phyloP scores from a whole-genome alignment of 1,284 basidiomycete genomes.

The Microstroma glucosiphilum region DNA sequence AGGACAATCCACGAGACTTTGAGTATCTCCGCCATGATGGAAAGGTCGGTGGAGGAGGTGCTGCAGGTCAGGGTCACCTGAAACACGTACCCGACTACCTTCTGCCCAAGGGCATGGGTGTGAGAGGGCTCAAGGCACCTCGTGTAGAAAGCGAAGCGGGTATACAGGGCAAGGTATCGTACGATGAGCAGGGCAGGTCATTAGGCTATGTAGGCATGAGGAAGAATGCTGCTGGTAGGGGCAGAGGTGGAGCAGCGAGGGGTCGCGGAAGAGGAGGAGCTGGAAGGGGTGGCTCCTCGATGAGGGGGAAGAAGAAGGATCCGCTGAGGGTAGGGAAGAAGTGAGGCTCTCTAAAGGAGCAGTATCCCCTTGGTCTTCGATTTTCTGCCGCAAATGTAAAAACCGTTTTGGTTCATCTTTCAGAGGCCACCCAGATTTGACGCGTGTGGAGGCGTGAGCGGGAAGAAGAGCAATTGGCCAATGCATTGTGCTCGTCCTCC shows the following conservation, averaged over 20 bases:
- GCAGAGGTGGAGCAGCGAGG: background rate
- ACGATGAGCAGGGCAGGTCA: conserved; percentile 12
- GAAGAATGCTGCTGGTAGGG: conserved; percentile 13
- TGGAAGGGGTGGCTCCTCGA: conserved; percentile 9
- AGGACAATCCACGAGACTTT: conserved; percentile 90
- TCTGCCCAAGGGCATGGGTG: conserved; percentile 62
- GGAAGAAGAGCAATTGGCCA: background rate
- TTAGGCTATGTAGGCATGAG: conserved; percentile 17
- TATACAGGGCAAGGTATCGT: background rate
- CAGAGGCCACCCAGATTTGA: background rate
- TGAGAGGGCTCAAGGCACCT: conserved; percentile 43
- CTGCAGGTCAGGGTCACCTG: conserved; percentile 74
- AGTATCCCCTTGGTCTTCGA: too few species aligned
- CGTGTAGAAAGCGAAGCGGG: conserved; percentile 7
- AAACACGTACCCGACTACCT: conserved; percentile 93
- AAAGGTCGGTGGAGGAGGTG: conserved; percentile 65
- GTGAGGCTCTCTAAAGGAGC: background rate
- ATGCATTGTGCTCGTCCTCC: conserved; percentile 1
- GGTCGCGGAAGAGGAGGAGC: conserved; percentile 15
- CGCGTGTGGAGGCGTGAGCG: background rate
- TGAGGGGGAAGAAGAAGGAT: conserved; percentile 27
- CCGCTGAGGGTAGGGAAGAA: conserved; percentile 33
- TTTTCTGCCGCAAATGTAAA: background rate
- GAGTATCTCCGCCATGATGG: conserved; percentile 92
- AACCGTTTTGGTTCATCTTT: background rate